phyloP scores from a whole-genome alignment of 495 filamentous ascomycete species.

The Penicillium verhagenii region DNA sequence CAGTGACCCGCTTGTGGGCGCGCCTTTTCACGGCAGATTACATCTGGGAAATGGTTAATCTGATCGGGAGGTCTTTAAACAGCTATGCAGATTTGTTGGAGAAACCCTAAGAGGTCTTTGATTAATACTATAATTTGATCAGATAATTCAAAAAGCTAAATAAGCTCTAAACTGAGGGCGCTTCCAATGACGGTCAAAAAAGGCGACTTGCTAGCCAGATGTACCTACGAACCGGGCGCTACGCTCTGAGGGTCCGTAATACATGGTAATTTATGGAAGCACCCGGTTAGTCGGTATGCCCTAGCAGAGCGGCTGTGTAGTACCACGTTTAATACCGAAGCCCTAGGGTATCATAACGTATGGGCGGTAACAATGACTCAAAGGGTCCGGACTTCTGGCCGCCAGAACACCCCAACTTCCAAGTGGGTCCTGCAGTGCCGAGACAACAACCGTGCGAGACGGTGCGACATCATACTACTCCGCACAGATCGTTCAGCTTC shows the following conservation, averaged over 20 bases:
- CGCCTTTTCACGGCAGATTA: conserved; percentile 66
- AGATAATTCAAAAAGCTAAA: neutral
- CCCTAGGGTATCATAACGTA: too few relatives aligned
- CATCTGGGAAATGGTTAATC: conserved; percentile 64
- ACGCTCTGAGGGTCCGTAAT: too few relatives aligned
- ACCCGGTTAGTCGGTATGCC: too few relatives aligned
- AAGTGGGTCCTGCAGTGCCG: neutral
- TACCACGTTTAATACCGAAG: too few relatives aligned
- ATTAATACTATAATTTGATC: neutral
- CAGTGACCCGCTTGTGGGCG: conserved; percentile 65
- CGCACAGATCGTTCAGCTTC: neutral
- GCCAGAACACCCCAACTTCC: neutral
- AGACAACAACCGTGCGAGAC: neutral
- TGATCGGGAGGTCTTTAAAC: conserved; percentile 61
- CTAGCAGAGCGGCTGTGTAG: too few relatives aligned
- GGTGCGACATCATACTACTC: neutral
- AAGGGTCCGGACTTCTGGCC: neutral
- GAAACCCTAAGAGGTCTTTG: neutral
- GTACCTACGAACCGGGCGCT: too few relatives aligned
- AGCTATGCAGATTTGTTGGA: conserved; percentile 65
- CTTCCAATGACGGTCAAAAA: neutral
- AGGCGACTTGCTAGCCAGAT: neutral
- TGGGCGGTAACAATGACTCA: neutral
- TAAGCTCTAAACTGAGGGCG: neutral
- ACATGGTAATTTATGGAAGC: too few relatives aligned